Evolutionary conservation across 108 stramenopile genomes (phyloP).

Genomic region (Discostella pseudostelligera): DNA sequence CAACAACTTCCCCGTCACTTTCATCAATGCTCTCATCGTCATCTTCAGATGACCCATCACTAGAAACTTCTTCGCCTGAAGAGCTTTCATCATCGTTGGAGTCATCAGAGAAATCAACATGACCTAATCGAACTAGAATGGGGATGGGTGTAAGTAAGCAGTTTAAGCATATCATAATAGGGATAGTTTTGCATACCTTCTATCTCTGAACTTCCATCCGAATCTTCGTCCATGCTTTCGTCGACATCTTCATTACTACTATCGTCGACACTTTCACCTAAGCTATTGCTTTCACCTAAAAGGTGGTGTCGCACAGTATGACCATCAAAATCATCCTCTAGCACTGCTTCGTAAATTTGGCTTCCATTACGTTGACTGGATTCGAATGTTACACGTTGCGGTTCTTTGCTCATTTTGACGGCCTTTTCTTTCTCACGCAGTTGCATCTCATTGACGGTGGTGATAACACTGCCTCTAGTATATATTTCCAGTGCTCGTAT

Average conservation of each 20-base stretch:
- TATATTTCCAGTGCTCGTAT: conserved; percentile 86
- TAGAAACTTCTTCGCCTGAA: conserved; percentile 38
- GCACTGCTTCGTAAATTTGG: conserved; percentile 63
- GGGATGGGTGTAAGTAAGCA: no score
- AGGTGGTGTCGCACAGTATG: conserved; percentile 17
- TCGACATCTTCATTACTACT: conserved; percentile 31
- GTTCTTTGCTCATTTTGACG: conserved; percentile 8
- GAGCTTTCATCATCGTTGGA: conserved; percentile 25
- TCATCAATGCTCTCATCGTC: conserved; percentile 36
- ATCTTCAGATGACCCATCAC: conserved; percentile 30
- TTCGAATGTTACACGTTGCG: conserved; percentile 34
- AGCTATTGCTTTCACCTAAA: conserved; percentile 11
- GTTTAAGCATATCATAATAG: no score
- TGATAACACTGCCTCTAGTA: conserved; percentile 63
- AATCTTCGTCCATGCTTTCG: conserved; percentile 30
- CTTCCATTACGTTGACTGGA: conserved; percentile 42
- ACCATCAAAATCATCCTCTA: conserved; percentile 72
- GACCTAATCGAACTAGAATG: conserved; percentile 21
- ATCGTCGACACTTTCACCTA: conserved; percentile 35
- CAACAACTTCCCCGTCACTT: conserved; percentile 18
- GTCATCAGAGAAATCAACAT: conserved; percentile 39
- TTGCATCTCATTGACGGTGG: conserved; percentile 55
- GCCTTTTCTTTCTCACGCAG: conserved; percentile 49
- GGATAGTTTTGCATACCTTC: background rate
- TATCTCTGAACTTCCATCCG: conserved; percentile 29